Percentiles rank a stretch among this genome's conserved stretches.
Evolutionary conservation across 208 protist genomes (phyloP).

Genomic region (Naegleria lovaniensis): DNA sequence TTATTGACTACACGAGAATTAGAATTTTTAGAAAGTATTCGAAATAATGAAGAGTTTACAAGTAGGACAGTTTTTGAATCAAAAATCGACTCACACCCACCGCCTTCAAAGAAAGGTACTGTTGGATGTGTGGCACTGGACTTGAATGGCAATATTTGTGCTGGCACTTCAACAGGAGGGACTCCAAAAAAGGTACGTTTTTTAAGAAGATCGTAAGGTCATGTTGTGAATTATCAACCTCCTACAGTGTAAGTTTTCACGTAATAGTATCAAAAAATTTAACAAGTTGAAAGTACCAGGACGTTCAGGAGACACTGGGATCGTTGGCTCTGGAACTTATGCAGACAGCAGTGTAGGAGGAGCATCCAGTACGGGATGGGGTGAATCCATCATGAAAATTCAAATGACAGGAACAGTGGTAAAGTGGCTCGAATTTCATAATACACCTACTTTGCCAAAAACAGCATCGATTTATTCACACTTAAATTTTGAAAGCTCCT

Average conservation of each 20-base stretch:
- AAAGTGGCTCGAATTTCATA: not conserved
- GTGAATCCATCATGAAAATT: not conserved
- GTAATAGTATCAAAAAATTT: too few species aligned
- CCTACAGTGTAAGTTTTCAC: not conserved
- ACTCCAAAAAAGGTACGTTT: not conserved
- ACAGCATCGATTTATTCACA: not conserved
- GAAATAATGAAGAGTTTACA: not conserved
- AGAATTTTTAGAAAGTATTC: not conserved
- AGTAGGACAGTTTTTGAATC: slow-evolving; percentile 20
- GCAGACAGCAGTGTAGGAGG: not conserved
- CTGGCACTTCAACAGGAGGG: slow-evolving; percentile 28
- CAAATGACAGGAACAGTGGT: not conserved
- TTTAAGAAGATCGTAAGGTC: too few species aligned
- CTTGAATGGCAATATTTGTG: not conserved
- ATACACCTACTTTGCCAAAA: not conserved
- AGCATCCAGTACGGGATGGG: not conserved
- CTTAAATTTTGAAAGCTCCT: not conserved
- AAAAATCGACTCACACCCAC: not conserved
- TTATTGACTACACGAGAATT: not conserved
- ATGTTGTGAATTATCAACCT: too few species aligned
- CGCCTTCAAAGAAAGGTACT: slow-evolving; percentile 18
- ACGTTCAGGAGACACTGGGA: not conserved
- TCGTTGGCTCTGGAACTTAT: not conserved
- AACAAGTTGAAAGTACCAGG: not conserved
- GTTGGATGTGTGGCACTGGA: slow-evolving; percentile 21